Evolutionary conservation across 1,284 basidiomycete species (phyloP), one percentile per base, ranked within the genome.

Genomic region (Fomitiporia mediterranea): DNA sequence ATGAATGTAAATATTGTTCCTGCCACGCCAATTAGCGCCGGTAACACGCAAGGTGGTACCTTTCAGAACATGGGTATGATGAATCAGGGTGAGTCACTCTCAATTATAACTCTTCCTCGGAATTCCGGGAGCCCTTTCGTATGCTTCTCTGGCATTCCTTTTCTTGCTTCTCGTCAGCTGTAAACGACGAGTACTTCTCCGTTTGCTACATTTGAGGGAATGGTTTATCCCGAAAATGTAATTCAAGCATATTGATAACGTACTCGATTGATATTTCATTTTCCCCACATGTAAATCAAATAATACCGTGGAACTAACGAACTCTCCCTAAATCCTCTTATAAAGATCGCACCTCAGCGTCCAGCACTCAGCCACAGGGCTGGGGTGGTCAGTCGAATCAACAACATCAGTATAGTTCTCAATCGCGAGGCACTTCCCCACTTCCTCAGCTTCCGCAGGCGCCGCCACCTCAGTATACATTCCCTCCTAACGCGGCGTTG

Each of bases 1-100:
- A 38, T 35, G 43, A 78, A 78, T 49, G 74, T 91, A 61, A 81
- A 89, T 63, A 83, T 91, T 59, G 86, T 89, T 4, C 88, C 88
- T 27, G 86, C 88, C n/a, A 91, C 88, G 1, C 89, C 88, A 6
- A 74, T 91, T 56, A 80, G 78, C 60, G 84, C 81, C 37, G 83
- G 81, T 72, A 19, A 73, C 76, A 57, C 67, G 71, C 47, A 48
- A 23, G 51, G 50, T 30, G 75, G 72, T 35, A 73, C 78, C 32
- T 84, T 81, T 70, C 77, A 78, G 62, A 68, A 72, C 37, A 65
- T 80, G 51, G 67, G 72, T 56, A 72, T 74, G 13, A 68, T 81
- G 44, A 72, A 72, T 59, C 77, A 80, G 74, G 78, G 83, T 82
- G 61, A 68, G 73, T 73, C n/a, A n/a, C n/a, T n/a, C 23, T 46